Percentiles rank a stretch among this genome's conserved stretches.
These are phyloP conservation scores for Wickerhamomyces sydowiorum DNA, from an alignment of 805 yeast species.

Conservation along the genomic window DNA sequence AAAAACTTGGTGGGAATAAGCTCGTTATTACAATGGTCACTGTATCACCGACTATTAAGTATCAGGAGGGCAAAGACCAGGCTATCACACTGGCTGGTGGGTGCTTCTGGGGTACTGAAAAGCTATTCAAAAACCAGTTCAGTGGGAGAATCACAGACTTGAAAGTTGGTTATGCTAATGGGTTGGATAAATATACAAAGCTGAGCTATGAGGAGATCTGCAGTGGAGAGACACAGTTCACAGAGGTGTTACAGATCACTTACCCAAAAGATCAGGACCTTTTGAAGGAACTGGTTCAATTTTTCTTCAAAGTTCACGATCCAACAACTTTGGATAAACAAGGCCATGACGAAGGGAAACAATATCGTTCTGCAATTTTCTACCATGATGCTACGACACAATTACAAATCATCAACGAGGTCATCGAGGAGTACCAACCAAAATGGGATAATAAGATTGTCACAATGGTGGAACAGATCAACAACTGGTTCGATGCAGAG, in stretches of 20 bases:
- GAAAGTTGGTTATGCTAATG: conserved; percentile 87
- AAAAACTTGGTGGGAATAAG: background rate
- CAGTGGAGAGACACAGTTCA: conserved; percentile 22
- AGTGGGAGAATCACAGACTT: conserved; percentile 56
- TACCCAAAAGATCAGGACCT: conserved; percentile 50
- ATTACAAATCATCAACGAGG: conserved; percentile 33
- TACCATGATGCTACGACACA: conserved; percentile 43
- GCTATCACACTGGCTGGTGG: conserved; percentile 7
- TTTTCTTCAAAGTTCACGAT: conserved; percentile 86
- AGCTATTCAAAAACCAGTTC: conserved; percentile 67
- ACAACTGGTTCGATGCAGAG: conserved; percentile 80
- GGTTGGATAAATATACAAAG: conserved; percentile 23
- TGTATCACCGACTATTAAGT: conserved; percentile 1
- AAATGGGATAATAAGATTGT: conserved; percentile 61
- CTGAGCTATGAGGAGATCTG: conserved; percentile 6
- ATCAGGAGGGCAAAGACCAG: background rate
- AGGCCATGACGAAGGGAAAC: conserved; percentile 83
- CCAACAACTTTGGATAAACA: conserved; percentile 78
- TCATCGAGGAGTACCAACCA: conserved; percentile 51
- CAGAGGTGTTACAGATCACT: conserved; percentile 74
- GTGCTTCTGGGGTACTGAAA: conserved; percentile 86
- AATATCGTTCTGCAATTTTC: conserved; percentile 77
- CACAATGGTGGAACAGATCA: conserved; percentile 60
- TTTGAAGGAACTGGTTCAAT: conserved; percentile 59
- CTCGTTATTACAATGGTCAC: background rate